These are phyloP conservation scores for Ogataea allantospora DNA, from an alignment of 805 yeast genomes.

Conservation along the genomic window DNA sequence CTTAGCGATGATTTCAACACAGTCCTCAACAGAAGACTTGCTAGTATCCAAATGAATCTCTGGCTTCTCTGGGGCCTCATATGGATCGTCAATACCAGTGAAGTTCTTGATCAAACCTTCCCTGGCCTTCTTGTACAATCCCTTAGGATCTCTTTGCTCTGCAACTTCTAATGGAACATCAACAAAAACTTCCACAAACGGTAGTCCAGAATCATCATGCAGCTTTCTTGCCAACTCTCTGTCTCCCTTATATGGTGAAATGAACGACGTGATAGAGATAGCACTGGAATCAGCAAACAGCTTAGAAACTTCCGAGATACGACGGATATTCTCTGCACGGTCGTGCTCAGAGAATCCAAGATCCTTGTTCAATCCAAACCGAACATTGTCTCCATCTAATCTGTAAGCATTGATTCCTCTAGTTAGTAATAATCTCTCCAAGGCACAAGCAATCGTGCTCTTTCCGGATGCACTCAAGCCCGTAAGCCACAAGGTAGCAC, in stretches of 20 bases:
- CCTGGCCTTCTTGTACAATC: conserved; percentile 93
- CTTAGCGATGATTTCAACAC: conserved; percentile 68
- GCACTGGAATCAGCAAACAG: conserved; percentile 91
- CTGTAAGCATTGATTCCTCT: conserved; percentile 76
- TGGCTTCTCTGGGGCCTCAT: conserved; percentile 85
- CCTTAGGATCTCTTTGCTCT: conserved; percentile 96
- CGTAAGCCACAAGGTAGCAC: conserved; percentile 92
- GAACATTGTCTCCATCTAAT: conserved; percentile 89
- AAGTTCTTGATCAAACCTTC: conserved; percentile 92
- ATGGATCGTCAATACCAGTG: conserved; percentile 95
- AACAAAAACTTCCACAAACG: conserved; percentile 86
- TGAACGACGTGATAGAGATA: conserved; percentile 86
- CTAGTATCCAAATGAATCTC: conserved; percentile 81
- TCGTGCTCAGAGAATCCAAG: conserved; percentile 89
- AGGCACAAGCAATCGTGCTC: conserved; percentile 90
- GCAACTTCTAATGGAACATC: conserved; percentile 95
- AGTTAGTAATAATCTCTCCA: conserved; percentile 77
- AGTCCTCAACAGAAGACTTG: conserved; percentile 70
- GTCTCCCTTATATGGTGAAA: conserved; percentile 85
- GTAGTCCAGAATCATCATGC: conserved; percentile 70
- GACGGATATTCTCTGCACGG: conserved; percentile 90
- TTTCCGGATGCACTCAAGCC: conserved; percentile 96
- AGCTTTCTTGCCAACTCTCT: conserved; percentile 82
- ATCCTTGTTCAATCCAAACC: conserved; percentile 94
- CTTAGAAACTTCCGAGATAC: conserved; percentile 93